Conservation (phyloP, 306 rosid species). For the Cicer yamashitae region DNA sequence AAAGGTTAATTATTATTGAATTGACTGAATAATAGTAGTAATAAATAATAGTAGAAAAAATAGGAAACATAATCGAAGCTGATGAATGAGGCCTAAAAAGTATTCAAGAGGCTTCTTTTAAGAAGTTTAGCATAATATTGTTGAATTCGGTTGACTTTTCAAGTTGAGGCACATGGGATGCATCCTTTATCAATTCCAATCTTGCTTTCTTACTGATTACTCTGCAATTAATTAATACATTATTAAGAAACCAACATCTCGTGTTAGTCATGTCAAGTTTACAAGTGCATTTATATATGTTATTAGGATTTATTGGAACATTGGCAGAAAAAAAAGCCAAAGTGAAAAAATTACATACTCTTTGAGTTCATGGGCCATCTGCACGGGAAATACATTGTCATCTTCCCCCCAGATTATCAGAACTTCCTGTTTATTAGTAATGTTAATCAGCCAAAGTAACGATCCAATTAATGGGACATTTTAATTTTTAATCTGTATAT, state of each 20-base stretch:
- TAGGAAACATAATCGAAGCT: no score
- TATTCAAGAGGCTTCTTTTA: slow-evolving; percentile 40
- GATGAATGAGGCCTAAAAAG: neutral
- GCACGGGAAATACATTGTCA: slow-evolving; percentile 74
- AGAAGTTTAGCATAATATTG: slow-evolving; percentile 61
- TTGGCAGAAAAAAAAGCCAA: neutral
- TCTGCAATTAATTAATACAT: slow-evolving; percentile 49
- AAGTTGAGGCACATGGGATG: slow-evolving; percentile 82
- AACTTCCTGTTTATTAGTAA: slow-evolving; percentile 59
- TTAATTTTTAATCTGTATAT: neutral
- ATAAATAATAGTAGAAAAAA: no score
- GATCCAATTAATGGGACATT: neutral
- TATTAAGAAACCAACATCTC: neutral
- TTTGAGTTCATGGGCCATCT: slow-evolving; percentile 71
- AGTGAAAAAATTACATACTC: slow-evolving; percentile 51
- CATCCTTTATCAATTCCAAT: slow-evolving; percentile 70
- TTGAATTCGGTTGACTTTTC: slow-evolving; percentile 73
- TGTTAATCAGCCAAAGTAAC: neutral
- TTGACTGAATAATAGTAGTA: no score
- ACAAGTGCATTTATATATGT: neutral
- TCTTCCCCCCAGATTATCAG: slow-evolving; percentile 83
- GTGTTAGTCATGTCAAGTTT: neutral
- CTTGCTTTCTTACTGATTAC: slow-evolving; percentile 63
- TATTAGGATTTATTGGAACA: neutral
- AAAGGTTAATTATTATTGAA: no score